Evolutionary conservation across 1,284 basidiomycete genomes (phyloP).

Genomic region (Thelephora terrestris): DNA sequence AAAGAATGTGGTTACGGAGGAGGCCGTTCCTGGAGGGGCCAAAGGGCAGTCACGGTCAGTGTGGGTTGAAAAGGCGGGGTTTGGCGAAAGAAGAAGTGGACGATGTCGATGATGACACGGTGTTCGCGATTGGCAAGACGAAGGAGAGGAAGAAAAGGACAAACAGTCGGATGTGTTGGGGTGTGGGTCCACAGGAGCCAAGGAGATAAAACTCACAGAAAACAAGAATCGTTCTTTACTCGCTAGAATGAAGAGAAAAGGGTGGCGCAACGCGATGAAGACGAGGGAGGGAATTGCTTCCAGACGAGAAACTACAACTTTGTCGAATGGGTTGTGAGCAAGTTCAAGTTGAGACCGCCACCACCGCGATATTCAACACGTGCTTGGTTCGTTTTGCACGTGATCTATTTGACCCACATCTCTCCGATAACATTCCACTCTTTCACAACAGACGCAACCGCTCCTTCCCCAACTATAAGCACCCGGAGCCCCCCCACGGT

Average conservation of each 20-base stretch:
- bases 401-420: constrained; percentile 38
- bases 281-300: no score
- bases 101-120: constrained; percentile 17
- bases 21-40: constrained; percentile 49
- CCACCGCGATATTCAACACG: background rate
- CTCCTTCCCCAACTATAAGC: constrained; percentile 43
- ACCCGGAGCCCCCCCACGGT: constrained; percentile 56
- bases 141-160: constrained; percentile 8
- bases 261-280: no score
- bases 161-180: constrained; percentile 5
- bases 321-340: no score
- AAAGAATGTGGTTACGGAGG: constrained; percentile 59
- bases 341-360: background rate
- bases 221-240: no score
- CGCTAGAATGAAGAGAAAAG: no score
- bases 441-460: constrained; percentile 35
- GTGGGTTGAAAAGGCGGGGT: constrained; percentile 10
- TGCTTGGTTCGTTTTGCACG: constrained; percentile 2
- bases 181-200: no score
- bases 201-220: no score
- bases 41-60: background rate
- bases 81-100: constrained; percentile 13
- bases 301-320: no score
- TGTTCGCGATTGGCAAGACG: constrained; percentile 7
- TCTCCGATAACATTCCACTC: constrained; percentile 64